Base-by-base conservation (phyloP, 148 eudicot species). In the Amaranthus hypochondriacus region DNA sequence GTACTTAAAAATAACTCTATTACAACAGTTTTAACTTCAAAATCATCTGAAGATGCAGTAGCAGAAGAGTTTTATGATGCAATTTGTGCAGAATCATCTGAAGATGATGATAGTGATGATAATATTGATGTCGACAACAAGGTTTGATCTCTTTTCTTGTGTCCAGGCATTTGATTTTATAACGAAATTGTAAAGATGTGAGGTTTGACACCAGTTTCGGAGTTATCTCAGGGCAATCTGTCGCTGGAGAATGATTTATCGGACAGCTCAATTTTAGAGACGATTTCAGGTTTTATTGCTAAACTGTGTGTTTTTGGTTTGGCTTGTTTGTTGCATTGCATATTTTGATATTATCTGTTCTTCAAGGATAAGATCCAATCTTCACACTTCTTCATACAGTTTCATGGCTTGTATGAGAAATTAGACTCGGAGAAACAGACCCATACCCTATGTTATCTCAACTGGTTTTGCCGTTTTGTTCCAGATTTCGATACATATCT, bases 41-140 rank as follows among this genome's bases (percentile, higher is more conserved):
- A 84, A 79, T 63, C 79, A 66, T 83, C 85, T 78, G 91, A 89
- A 18, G 89, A 85, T 68, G 69, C 75, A 73, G 77, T n/a, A 53
- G 84, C 82, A 61, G 98, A 93, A 63, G 89, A 91, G 76, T 93
- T 91, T 78, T 89, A 93, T 80, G 98, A 91, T 86, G 97, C 95
- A 58, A 82, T 89, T 81, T 81, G 83, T 66, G 76, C 82, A 57
- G 93, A 86, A 63, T 86, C 92, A 3, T 84, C 89, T 62, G 84
- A 75, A 43, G 94, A 87, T 71, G 98, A 92, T 1, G 90, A 87
- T 48, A 78, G 83, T 73, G 88, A 86, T 61, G 76, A 76, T 44
- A 83, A 74, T 39, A 51, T 53, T 58, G 89, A 78, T 70, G 66
- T 62, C 75, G 75, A 81, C 72, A 82, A 77, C 70, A 77, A 91